Evolutionary conservation across 2,329 filamentous ascomycete genomes (phyloP), one percentile per base, ranked within the genome.

Genomic region (Paraconiothyrium brasiliense): DNA sequence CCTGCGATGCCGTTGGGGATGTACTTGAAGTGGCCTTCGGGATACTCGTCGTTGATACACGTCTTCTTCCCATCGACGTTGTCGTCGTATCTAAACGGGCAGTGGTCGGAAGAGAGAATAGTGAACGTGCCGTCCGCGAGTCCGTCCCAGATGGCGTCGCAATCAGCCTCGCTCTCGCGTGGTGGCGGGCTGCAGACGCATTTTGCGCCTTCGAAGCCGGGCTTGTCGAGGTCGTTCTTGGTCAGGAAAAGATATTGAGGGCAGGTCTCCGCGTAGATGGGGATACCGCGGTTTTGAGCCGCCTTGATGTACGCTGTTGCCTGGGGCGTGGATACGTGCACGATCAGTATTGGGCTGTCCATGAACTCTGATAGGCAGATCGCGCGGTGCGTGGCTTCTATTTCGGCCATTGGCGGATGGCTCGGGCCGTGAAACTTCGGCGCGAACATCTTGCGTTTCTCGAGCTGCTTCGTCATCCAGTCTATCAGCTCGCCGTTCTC

Each of bases 1-100:
- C 86, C 86, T 0, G 86, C 85, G 49, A 84, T 77, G 5, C 86
- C 86, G 66, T 88, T 88, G 7, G 86, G 86, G 44, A 88, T 86
- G 59, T 86, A 83, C 49, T 82, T 82, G 74, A 89, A 89, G 49
- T 80, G 79, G 0, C 78, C 78, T 1, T 75, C 57, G 0, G 84
- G 84, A 59, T 78, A 80, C 35, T 83, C 81, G 0, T 74, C 70
- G 46, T 69, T 81, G 62, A 86, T 78, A 59, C 79, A 81, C 0
- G 79, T 80, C 71, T 84, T 85, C 79, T 87, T 44, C 80, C 81
- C 72, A 4, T 39, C 62, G 13, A 67, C 35, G 54, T 76, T 52
- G 69, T 81, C 46, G 73, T 77, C 66, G 86, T 81, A 66, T 84
- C 82, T 67, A 81, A 88, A 62, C 71, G 76, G 70, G 82, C 84